Evolutionary conservation across 1,284 basidiomycete genomes (phyloP).

Genomic region (Cryptococcus sp.): DNA sequence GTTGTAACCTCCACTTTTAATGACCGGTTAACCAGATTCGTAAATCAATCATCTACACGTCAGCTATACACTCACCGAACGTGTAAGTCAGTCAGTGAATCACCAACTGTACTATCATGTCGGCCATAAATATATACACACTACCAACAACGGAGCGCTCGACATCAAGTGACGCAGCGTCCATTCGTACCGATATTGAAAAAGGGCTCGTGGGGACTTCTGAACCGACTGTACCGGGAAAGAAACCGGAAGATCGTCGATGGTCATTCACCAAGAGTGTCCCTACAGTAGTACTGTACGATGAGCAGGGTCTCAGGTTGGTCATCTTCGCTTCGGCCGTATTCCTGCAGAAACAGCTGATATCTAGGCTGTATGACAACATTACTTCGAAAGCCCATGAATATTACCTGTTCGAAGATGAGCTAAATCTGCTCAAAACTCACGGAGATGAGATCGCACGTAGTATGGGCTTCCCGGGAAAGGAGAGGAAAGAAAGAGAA

Average conservation of each 20-base stretch:
- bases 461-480: constrained; percentile 50
- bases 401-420: constrained; percentile 76
- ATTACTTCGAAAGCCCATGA: constrained; percentile 76
- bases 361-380: constrained; percentile 48
- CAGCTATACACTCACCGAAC: too few relatives aligned
- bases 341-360: background rate
- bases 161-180: constrained; percentile 1
- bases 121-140: constrained; percentile 12
- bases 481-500: constrained; percentile 6
- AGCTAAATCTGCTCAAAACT: constrained; percentile 51
- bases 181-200: constrained; percentile 31
- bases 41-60: too few relatives aligned
- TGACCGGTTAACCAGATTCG: too few relatives aligned
- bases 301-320: constrained; percentile 68
- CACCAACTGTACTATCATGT: too few relatives aligned
- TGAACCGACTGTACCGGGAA: constrained; percentile 32
- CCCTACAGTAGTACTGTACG: constrained; percentile 82
- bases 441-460: constrained; percentile 52
- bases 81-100: too few relatives aligned
- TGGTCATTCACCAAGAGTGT: constrained; percentile 58
- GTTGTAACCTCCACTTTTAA: too few relatives aligned
- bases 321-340: constrained; percentile 8
- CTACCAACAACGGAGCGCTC: constrained; percentile 10
- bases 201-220: constrained; percentile 23
- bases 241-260: constrained; percentile 27